Evolutionary conservation across 2,329 filamentous ascomycete species (phyloP), one percentile per base, ranked within the genome.

Genomic region (Paraphaeosphaeria minitans): DNA sequence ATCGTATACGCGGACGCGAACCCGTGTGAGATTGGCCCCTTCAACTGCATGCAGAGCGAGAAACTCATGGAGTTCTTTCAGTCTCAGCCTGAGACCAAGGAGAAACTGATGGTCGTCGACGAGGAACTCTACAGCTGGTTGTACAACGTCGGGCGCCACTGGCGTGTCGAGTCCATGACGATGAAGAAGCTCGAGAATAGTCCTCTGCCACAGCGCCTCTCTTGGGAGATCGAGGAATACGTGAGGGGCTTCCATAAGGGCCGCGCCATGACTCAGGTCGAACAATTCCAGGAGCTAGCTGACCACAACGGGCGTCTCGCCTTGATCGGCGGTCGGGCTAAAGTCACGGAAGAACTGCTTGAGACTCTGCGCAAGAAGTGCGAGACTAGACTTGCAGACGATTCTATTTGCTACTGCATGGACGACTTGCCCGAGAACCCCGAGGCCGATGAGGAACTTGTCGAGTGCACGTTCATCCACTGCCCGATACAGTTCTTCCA

Each of bases 81-180:
- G 29, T 39, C 59, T 1, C 54, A 66, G 9, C 49, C 56, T 6
- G 55, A 39, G n/a, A 67, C 63, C 16, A 64, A 64, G 46, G 62
- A 55, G 13, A 62, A 66, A 2, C 29, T 71, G 22, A 71, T 72
- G 64, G 61, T 73, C 21, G 51, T 73, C 13, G 69, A 72, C 8
- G 56, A 59, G 2, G 64, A 68, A 13, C 41, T 73, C 5, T 33
- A 59, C 14, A 12, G 42, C 0, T 71, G 66, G 27, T 39, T 72
- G 22, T 39, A 49, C 35, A 19, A 50, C 4, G 56, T 55, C 16
- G 46, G 45, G 6, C 53, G 33, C 12, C 7, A 49, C 31, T 53
- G 43, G 46, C 14, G 14, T 2, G 37, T 53, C n/a, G 37, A 53
- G 13, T 7, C 2, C 0, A 29, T 45, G 16, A 37, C 27, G 12